Conservation (phyloP, 2,329 filamentous ascomycete species). For the Chlorencoelia australis region DNA sequence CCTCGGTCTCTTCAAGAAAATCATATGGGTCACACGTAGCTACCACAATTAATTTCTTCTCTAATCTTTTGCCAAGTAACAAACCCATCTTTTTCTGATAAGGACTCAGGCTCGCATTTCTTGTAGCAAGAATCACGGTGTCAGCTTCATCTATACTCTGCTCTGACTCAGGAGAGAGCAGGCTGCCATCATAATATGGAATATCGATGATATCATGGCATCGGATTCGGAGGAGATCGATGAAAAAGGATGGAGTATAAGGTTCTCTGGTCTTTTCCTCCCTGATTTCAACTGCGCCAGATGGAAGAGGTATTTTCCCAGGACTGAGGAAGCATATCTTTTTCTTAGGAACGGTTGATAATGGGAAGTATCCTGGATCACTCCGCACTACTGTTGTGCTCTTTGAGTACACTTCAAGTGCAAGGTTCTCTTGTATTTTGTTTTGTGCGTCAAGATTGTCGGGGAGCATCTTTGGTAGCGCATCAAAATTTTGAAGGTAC, state of each 20-base stretch:
- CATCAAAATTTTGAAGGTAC: constrained; percentile 16
- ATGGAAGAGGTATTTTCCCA: constrained; percentile 25
- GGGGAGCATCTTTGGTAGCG: neutral
- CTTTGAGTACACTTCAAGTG: constrained; percentile 28
- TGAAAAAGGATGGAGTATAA: constrained; percentile 26
- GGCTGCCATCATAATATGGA: constrained; percentile 23
- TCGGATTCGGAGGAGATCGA: constrained; percentile 25
- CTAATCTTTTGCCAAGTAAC: constrained; percentile 22
- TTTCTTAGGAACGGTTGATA: constrained; percentile 13
- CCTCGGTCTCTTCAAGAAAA: constrained; percentile 28
- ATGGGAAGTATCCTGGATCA: constrained; percentile 26
- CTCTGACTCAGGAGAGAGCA: constrained; percentile 27
- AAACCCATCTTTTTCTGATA: constrained; percentile 30
- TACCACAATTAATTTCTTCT: constrained; percentile 29
- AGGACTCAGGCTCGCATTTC: constrained; percentile 30
- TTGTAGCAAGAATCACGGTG: constrained; percentile 30
- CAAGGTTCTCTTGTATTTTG: constrained; percentile 16
- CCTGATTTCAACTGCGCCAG: constrained; percentile 32
- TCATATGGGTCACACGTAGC: constrained; percentile 36
- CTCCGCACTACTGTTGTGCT: constrained; percentile 33
- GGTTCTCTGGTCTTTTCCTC: constrained; percentile 26
- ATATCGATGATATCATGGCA: constrained; percentile 25
- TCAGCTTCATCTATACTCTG: constrained; percentile 28
- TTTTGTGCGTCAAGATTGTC: constrained; percentile 16
- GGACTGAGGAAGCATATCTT: constrained; percentile 31